Evolutionary conservation across 164 flowering plant species (phyloP).

Genomic region (Stephania cephalantha): DNA sequence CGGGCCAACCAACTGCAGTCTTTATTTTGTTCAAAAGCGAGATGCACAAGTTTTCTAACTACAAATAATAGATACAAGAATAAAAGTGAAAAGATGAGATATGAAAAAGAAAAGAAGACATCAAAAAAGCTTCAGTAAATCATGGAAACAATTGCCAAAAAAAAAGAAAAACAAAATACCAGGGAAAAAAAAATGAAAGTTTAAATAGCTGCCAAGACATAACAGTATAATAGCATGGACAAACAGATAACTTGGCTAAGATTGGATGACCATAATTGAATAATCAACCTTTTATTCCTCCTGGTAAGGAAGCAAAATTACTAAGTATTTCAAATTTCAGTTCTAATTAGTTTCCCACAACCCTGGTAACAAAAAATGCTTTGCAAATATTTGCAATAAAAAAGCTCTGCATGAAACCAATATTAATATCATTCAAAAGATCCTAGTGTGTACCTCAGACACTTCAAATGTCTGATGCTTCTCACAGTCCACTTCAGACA

Average conservation of each 20-base stretch:
- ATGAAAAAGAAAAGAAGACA: background rate
- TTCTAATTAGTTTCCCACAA: background rate
- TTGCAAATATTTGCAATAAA: background rate
- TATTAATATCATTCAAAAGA: background rate
- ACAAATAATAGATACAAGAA: slow-evolving; percentile 6
- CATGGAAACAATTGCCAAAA: background rate
- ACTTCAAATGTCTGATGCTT: slow-evolving; percentile 31
- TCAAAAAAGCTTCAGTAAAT: background rate
- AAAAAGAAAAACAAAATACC: too few relatives aligned
- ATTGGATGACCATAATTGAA: background rate
- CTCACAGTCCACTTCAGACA: slow-evolving; percentile 27
- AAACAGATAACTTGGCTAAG: background rate
- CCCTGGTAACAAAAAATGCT: background rate
- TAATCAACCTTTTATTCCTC: background rate
- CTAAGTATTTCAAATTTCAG: background rate
- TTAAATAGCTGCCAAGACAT: background rate
- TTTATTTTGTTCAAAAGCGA: slow-evolving; percentile 48
- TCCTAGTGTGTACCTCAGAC: slow-evolving; percentile 19
- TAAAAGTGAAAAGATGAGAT: background rate
- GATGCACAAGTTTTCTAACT: slow-evolving; percentile 60
- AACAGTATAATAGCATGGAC: background rate
- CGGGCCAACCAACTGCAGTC: slow-evolving; percentile 61
- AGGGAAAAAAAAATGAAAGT: background rate
- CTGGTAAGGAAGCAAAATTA: background rate
- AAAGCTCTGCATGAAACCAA: background rate